Percentiles rank a stretch among this genome's conserved stretches.
phyloP scores from a whole-genome alignment of 768 basidiomycete genomes.

The Phaeotremella fagi region DNA sequence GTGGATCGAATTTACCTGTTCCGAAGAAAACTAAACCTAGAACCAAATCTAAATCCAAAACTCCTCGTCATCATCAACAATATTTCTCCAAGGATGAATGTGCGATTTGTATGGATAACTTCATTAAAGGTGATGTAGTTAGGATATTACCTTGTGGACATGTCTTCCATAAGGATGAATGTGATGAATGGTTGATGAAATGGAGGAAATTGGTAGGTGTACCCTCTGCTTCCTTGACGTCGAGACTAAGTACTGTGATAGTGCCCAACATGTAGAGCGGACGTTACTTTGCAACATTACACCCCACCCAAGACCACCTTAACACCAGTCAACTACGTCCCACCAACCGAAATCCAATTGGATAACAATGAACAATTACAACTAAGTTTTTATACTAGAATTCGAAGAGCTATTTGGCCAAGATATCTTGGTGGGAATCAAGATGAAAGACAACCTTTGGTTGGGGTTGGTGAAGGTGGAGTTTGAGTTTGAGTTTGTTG shows the following conservation, averaged over 20 bases:
- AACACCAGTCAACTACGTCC: slow-evolving; percentile 14
- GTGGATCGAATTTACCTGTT: slow-evolving; percentile 1
- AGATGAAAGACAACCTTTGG: too few species aligned
- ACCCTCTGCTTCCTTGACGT: not conserved
- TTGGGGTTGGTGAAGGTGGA: too few species aligned
- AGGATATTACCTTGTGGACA: slow-evolving; percentile 90
- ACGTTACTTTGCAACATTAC: slow-evolving; percentile 60
- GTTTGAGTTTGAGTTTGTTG: too few species aligned
- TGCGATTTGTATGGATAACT: slow-evolving; percentile 85
- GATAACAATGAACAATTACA: too few species aligned
- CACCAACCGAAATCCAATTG: too few species aligned
- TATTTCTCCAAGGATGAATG: slow-evolving; percentile 80
- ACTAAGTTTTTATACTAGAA: too few species aligned
- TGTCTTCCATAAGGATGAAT: slow-evolving; percentile 85
- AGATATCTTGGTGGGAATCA: too few species aligned
- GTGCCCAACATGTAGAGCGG: slow-evolving; percentile 90
- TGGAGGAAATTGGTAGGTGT: slow-evolving; percentile 80
- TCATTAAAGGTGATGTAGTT: slow-evolving; percentile 80
- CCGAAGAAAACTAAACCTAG: not conserved
- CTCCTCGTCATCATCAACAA: slow-evolving; percentile 51
- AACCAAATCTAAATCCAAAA: slow-evolving; percentile 1
- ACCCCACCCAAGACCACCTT: slow-evolving; percentile 10
- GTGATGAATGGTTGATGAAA: slow-evolving; percentile 87
- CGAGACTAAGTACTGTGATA: slow-evolving; percentile 43
- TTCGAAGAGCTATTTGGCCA: too few species aligned